Percentiles rank a stretch among this genome's conserved stretches.
These are phyloP conservation scores for Dothistroma pini DNA, from an alignment of 2,329 filamentous ascomycete genomes.

Conservation along the genomic window DNA sequence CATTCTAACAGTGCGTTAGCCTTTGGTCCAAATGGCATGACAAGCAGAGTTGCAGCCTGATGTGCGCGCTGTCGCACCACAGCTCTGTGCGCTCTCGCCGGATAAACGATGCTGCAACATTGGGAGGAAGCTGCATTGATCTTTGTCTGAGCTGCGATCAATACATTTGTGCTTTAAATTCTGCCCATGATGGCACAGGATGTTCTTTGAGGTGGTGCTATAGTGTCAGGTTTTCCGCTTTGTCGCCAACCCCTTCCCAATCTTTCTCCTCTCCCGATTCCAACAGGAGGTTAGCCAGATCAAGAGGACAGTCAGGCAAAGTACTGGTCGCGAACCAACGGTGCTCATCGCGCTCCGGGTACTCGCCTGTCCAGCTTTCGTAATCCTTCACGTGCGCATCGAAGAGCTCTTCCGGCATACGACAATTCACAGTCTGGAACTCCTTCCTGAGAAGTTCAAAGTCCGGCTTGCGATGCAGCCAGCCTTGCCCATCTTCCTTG, in stretches of 20 bases:
- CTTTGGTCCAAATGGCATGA: no score
- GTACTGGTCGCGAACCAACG: constrained; percentile 9
- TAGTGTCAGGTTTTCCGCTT: neutral
- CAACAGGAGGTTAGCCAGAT: neutral
- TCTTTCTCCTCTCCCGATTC: constrained; percentile 2
- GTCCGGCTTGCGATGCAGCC: constrained; percentile 10
- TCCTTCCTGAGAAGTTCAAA: constrained; percentile 13
- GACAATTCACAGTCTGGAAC: constrained; percentile 9
- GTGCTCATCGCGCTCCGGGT: constrained; percentile 7
- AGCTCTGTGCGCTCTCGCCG: no score
- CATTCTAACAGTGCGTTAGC: no score
- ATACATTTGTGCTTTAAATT: no score
- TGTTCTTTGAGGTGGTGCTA: neutral
- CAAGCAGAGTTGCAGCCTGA: no score
- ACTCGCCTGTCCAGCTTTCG: constrained; percentile 21
- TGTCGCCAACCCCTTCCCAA: neutral
- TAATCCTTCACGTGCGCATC: constrained; percentile 16
- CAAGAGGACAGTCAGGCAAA: constrained; percentile 9
- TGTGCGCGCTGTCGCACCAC: no score
- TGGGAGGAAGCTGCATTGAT: no score
- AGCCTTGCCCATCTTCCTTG: constrained; percentile 11
- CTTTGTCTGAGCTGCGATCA: no score
- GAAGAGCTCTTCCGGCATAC: constrained; percentile 9
- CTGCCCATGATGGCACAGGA: no score
- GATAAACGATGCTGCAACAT: no score